These are phyloP conservation scores for Metahyphopichia silvanorum DNA, from an alignment of 805 yeast species.

Conservation along the genomic window DNA sequence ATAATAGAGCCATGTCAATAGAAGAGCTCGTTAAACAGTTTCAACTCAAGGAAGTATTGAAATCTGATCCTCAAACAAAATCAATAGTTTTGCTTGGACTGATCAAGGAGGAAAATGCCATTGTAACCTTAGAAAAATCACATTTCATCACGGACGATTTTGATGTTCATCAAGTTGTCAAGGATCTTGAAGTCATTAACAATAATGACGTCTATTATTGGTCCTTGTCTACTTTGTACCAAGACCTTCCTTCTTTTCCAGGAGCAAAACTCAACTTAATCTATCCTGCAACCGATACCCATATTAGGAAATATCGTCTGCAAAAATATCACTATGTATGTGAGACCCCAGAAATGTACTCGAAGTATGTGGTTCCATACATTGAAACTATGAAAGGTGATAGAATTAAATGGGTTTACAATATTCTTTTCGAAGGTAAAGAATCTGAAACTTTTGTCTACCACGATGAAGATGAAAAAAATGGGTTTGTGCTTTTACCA, in stretches of 20 bases:
- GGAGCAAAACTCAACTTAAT: conserved; percentile 72
- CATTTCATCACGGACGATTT: conserved; percentile 46
- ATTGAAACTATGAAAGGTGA: conserved; percentile 73
- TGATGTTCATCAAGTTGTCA: conserved; percentile 9
- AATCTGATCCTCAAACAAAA: conserved; percentile 66
- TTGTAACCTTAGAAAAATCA: conserved; percentile 70
- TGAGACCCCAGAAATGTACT: conserved; percentile 82
- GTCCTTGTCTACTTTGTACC: conserved; percentile 57
- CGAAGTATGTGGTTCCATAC: conserved; percentile 63
- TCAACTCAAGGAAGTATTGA: conserved; percentile 43
- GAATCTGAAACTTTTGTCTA: conserved; percentile 80
- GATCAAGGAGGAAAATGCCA: conserved; percentile 60
- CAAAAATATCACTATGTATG: conserved; percentile 58
- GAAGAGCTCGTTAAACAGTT: conserved; percentile 38
- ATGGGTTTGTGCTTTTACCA: conserved; percentile 77
- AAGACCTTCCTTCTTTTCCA: conserved; percentile 47
- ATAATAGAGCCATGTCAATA: not conserved
- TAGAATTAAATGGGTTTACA: conserved; percentile 84
- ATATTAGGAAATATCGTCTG: conserved; percentile 69
- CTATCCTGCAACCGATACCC: conserved; percentile 87
- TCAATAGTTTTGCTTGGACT: conserved; percentile 63
- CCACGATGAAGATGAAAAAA: conserved; percentile 51
- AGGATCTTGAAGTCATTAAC: conserved; percentile 41
- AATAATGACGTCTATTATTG: conserved; percentile 82
- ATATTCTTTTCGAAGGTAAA: conserved; percentile 75